phyloP scores from a whole-genome alignment of 768 basidiomycete genomes.

The Lactarius trivialis region DNA sequence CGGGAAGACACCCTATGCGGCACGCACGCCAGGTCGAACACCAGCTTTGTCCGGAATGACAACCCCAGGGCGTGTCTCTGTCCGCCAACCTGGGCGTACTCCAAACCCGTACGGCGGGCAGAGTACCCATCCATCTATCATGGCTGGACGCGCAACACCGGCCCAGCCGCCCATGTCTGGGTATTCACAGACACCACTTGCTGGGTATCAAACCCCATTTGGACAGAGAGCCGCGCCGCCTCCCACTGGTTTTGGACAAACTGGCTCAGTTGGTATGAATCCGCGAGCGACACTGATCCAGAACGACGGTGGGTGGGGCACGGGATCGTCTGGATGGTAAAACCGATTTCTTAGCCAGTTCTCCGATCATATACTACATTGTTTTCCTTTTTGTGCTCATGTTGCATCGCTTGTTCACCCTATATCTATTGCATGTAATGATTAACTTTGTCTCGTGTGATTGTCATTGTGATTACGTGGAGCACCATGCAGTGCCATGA shows the following conservation, averaged over 20 bases:
- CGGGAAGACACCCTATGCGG: slow-evolving; percentile 76
- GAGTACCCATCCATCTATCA: slow-evolving; percentile 30
- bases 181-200: slow-evolving; percentile 31
- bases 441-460: slow-evolving; percentile 11
- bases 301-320: slow-evolving; percentile 35
- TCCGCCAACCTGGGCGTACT: slow-evolving; percentile 65
- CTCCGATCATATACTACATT: slow-evolving; percentile 21
- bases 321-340: slow-evolving; percentile 29
- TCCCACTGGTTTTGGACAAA: slow-evolving; percentile 35
- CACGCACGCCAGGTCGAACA: slow-evolving; percentile 73
- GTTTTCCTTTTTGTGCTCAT: slow-evolving; percentile 9
- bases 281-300: slow-evolving; percentile 63
- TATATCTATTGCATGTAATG: slow-evolving; percentile 6
- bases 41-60: slow-evolving; percentile 39
- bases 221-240: slow-evolving; percentile 45
- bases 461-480: not conserved
- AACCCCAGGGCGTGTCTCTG: slow-evolving; percentile 78
- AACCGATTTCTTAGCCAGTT: slow-evolving; percentile 4
- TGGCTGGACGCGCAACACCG: slow-evolving; percentile 33
- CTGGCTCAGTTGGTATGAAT: slow-evolving; percentile 53
- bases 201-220: slow-evolving; percentile 29
- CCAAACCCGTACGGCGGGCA: slow-evolving; percentile 67
- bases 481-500: not conserved
- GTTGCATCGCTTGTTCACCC: not conserved
- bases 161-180: slow-evolving; percentile 22